Conservation (phyloP, 2,329 filamentous ascomycete genomes). For the Colletotrichum sp. region DNA sequence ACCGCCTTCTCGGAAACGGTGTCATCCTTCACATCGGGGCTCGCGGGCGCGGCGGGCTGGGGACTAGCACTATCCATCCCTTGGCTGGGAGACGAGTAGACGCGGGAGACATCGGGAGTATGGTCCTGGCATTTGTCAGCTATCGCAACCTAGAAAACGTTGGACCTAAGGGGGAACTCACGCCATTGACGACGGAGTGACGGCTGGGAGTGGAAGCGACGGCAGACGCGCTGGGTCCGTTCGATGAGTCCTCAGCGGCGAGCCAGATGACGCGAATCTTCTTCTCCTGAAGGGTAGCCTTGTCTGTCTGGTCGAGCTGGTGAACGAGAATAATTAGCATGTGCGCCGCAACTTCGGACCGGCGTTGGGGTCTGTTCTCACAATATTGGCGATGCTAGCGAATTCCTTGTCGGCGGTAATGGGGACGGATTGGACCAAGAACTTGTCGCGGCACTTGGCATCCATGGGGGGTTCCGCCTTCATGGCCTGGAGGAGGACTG, state of each 20-base stretch:
- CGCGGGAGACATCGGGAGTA: conserved; percentile 50
- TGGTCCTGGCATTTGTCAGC: conserved; percentile 35
- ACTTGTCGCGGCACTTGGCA: conserved; percentile 95
- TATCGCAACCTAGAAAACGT: not conserved
- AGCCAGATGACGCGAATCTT: conserved; percentile 95
- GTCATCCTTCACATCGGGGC: conserved; percentile 36
- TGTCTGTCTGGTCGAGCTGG: conserved; percentile 82
- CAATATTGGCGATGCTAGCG: conserved; percentile 66
- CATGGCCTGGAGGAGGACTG: conserved; percentile 97
- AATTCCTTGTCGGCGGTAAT: conserved; percentile 87
- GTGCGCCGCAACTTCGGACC: not conserved
- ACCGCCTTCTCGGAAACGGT: conserved; percentile 31
- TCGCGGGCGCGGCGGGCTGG: conserved; percentile 30
- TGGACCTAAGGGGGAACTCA: not conserved
- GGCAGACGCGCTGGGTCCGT: conserved; percentile 24
- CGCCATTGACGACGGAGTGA: conserved; percentile 40
- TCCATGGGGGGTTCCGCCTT: conserved; percentile 89
- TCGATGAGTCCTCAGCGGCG: conserved; percentile 56
- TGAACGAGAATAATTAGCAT: conserved; percentile 14
- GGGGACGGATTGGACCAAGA: conserved; percentile 90
- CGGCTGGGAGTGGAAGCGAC: conserved; percentile 45
- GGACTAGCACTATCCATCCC: conserved; percentile 31
- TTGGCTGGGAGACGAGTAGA: conserved; percentile 50
- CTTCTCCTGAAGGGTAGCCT: conserved; percentile 83
- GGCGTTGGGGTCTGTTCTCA: conserved; percentile 25